Evolutionary conservation across 2,329 filamentous ascomycete genomes (phyloP).

Genomic region (Colletotrichum melonis): DNA sequence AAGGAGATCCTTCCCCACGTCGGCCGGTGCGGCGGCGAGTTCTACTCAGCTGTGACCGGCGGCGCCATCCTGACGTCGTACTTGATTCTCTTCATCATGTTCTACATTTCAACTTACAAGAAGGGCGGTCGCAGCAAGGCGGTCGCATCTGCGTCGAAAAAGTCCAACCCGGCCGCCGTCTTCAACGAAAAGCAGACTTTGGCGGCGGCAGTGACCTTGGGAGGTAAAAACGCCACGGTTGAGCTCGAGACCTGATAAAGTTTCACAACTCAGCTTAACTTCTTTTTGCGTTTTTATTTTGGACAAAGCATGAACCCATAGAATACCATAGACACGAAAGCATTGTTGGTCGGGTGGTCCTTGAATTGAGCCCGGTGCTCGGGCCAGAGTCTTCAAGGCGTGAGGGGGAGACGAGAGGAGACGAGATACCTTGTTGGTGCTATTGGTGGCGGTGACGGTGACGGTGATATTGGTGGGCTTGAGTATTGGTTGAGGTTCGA

Average conservation of each 20-base stretch:
- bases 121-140: not conserved
- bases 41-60: constrained; percentile 81
- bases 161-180: not conserved
- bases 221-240: not conserved
- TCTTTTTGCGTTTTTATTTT: not conserved
- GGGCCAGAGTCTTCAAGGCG: not conserved
- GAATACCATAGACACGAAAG: not conserved
- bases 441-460: no score
- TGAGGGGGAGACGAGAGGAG: not conserved
- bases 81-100: constrained; percentile 81
- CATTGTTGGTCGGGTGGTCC: not conserved
- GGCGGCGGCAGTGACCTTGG: not conserved
- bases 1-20: constrained; percentile 72
- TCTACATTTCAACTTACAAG: constrained; percentile 71
- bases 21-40: constrained; percentile 79
- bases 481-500: not conserved
- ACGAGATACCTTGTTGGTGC: not conserved
- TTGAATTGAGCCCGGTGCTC: not conserved
- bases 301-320: not conserved
- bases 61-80: constrained; percentile 81
- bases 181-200: constrained; percentile 4
- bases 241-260: not conserved
- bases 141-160: not conserved
- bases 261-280: no score
- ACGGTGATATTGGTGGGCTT: not conserved